A percentile compares a stretch with the other conserved stretches of the same genome.
Evolutionary conservation across 768 basidiomycete genomes (phyloP).

Genomic region (Lepiota venenata): DNA sequence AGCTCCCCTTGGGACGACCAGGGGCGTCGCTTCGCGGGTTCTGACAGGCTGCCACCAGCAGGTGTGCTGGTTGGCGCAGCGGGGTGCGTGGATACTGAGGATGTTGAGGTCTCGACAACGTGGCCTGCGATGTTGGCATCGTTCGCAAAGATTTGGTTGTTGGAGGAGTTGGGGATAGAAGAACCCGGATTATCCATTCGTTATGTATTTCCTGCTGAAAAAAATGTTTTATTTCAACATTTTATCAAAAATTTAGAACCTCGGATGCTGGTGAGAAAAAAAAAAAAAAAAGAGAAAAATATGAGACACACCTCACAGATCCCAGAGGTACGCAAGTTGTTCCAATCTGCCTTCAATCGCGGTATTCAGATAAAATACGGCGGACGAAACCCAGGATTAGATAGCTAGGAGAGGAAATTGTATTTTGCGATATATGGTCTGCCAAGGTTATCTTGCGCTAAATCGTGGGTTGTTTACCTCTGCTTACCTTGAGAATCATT

Average conservation of each 20-base stretch:
- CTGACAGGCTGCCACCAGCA: constrained; percentile 2
- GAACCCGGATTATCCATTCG: constrained; percentile 10
- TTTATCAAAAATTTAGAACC: not conserved
- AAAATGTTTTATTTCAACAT: constrained; percentile 14
- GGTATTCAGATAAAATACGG: not conserved
- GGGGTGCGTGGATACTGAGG: not conserved
- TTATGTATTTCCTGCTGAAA: constrained; percentile 7
- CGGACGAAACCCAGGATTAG: not conserved
- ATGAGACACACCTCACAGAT: constrained; percentile 2
- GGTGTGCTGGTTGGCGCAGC: not conserved
- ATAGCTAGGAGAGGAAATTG: not conserved
- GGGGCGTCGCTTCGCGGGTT: constrained; percentile 58
- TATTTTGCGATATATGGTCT: constrained; percentile 6
- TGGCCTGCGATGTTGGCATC: constrained; percentile 7
- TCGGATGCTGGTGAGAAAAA: not conserved
- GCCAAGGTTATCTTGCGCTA: constrained; percentile 8
- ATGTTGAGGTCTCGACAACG: constrained; percentile 2
- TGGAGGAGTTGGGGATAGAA: constrained; percentile 11
- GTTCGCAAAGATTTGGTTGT: constrained; percentile 3
- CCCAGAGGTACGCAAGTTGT: not conserved
- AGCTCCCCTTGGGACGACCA: constrained; percentile 77
- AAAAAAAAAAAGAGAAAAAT: constrained; percentile 7
- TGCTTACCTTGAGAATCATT: constrained; percentile 1
- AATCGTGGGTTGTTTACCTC: constrained; percentile 10
- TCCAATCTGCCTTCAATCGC: not conserved